phyloP scores from a whole-genome alignment of 2,329 filamentous ascomycete genomes.

The Trichothecium sympodiale region DNA sequence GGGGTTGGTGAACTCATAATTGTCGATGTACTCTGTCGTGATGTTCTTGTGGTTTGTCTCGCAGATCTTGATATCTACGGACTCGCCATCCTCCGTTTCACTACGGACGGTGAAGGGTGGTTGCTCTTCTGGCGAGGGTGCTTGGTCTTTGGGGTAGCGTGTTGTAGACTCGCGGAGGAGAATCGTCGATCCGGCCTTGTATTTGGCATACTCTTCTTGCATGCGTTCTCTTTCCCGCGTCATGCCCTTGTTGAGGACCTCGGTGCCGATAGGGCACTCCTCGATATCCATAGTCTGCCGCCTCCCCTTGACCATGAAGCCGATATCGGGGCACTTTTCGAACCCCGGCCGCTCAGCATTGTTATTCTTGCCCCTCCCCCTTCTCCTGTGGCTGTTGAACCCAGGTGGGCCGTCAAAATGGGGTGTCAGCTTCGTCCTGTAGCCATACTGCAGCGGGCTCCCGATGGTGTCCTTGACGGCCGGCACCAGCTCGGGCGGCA shows the following conservation, averaged over 20 bases:
- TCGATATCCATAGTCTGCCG: conserved; percentile 83
- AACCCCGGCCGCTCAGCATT: conserved; percentile 30
- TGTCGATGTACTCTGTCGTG: conserved; percentile 78
- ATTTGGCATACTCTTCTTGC: conserved; percentile 55
- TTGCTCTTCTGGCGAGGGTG: conserved; percentile 8
- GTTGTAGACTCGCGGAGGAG: conserved; percentile 77
- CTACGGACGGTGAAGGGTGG: conserved; percentile 29
- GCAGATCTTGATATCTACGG: conserved; percentile 75
- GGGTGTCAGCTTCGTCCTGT: conserved; percentile 92
- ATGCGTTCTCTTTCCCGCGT: conserved; percentile 69
- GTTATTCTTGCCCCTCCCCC: conserved; percentile 37
- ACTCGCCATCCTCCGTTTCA: conserved; percentile 32
- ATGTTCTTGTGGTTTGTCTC: conserved; percentile 76
- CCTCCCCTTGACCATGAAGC: conserved; percentile 82
- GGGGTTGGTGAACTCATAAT: conserved; percentile 79
- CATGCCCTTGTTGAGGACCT: conserved; percentile 71
- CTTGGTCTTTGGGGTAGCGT: conserved; percentile 44
- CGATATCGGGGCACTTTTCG: conserved; percentile 62
- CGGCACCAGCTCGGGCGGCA: conserved; percentile 66
- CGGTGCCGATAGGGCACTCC: conserved; percentile 90
- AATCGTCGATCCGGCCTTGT: conserved; percentile 75
- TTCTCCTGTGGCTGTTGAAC: conserved; percentile 21
- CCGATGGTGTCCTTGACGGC: conserved; percentile 73
- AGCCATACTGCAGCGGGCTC: conserved; percentile 82
- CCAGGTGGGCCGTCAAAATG: conserved; percentile 77